Base-by-base conservation (phyloP, 2,329 filamentous ascomycete genomes). In the Neobulgaria alba region DNA sequence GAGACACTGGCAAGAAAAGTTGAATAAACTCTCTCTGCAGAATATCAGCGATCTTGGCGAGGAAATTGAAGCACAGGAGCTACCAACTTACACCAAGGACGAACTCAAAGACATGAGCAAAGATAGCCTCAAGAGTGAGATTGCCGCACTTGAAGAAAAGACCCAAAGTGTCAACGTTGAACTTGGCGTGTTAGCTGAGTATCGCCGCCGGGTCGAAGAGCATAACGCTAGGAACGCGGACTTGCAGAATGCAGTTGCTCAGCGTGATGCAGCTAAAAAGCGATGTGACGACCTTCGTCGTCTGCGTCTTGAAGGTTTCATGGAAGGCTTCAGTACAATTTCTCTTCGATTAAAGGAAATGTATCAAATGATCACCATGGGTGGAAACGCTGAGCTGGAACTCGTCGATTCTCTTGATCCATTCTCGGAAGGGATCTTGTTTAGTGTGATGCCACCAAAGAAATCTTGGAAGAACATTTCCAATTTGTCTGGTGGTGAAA, bases 301-400 rank as follows among this genome's bases (percentile, higher is more conserved):
- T 10, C 71, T 95, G 36, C 85, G 92, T 20, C 72, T 96, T 5
- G 90, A 95, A 55, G 90, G 92, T 26, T 98, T 98, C 73, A 96
- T 96, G 89, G 87, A 93, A 60, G 92, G 93, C 29, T 96, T 98
- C 68, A 83, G 82, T 57, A 83, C 79, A 48, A 98, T 98, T 63
- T 96, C 90, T 1, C 72, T 95, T 17, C 84, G 90, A 1, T 72
- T 98, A 33, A 98, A 98, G 69, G 92, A 98, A 60, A 98, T 98
- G 92, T 98, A 98, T 67, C 92, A 98, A 62, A 95, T 98, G 89
- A 98, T 98, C 61, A 98, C 92, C 16, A 96, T 98, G 88, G 92
- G 92, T 47, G 92, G 92, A 41, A 98, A 98, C 56, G 92, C 92
- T 0, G 92, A 98, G 66, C 76, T 98, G 10, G 93, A 98, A 63